Conservation (phyloP, 2,329 filamentous ascomycete genomes). For the Fusarium virguliforme region DNA sequence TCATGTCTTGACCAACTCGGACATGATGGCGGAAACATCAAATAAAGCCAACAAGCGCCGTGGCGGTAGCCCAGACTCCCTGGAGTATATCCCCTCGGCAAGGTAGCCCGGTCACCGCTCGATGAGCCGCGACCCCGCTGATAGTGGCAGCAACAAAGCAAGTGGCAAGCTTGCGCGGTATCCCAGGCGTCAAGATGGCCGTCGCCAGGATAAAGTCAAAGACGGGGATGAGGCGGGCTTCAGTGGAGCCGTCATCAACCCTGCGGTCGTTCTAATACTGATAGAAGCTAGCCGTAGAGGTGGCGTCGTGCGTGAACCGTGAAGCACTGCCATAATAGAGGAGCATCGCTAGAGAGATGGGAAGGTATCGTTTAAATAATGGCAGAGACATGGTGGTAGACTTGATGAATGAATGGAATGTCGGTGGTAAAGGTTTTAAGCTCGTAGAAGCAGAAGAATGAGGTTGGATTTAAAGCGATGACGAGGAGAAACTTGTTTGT, state of each 20-base stretch:
- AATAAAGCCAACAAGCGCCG: conserved; percentile 8
- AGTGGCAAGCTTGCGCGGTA: conserved; percentile 21
- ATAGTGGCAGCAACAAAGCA: conserved; percentile 39
- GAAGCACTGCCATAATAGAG: conserved; percentile 43
- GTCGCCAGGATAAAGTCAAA: conserved; percentile 26
- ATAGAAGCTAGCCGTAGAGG: conserved; percentile 31
- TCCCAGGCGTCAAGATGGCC: conserved; percentile 13
- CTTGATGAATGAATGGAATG: too few species aligned
- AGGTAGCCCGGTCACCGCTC: conserved; percentile 11
- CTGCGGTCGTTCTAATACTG: conserved; percentile 31
- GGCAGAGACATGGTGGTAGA: conserved; percentile 4
- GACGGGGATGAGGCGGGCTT: conserved; percentile 25
- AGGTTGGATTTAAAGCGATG: not conserved
- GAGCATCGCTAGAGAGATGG: conserved; percentile 26
- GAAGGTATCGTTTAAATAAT: conserved; percentile 3
- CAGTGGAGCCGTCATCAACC: conserved; percentile 25
- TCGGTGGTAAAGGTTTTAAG: not conserved
- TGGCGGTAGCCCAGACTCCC: conserved; percentile 25
- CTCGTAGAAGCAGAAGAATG: not conserved
- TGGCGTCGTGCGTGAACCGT: conserved; percentile 33
- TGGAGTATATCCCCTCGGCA: conserved; percentile 24
- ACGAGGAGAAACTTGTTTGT: not conserved
- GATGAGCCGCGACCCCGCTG: conserved; percentile 20
- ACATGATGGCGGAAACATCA: not conserved
- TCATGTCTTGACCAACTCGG: too few species aligned